Evolutionary conservation across 2,329 filamentous ascomycete species (phyloP).

Genomic region (Penicillium sp.): DNA sequence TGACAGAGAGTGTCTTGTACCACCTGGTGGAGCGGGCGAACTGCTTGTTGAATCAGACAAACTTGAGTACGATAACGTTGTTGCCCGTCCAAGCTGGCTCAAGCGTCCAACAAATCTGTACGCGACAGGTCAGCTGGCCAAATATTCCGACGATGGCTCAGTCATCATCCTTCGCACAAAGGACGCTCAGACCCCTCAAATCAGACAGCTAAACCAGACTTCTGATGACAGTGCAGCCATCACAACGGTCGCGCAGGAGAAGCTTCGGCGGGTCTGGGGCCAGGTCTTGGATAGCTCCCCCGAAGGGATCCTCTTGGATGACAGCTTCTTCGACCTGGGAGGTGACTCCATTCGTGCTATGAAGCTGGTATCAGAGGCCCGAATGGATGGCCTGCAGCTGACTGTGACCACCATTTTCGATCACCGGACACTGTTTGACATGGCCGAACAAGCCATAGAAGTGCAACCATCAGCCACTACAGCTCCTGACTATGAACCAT

Average conservation of each 20-base stretch:
- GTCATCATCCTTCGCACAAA: constrained; percentile 3
- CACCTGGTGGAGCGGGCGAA: constrained; percentile 1
- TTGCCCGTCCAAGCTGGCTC: neutral
- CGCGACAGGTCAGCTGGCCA: constrained; percentile 1
- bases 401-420: constrained; percentile 57
- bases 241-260: constrained; percentile 17
- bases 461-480: neutral
- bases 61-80: too few relatives aligned
- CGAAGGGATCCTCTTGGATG: constrained; percentile 47
- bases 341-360: constrained; percentile 58
- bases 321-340: constrained; percentile 56
- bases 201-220: neutral
- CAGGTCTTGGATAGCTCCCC: constrained; percentile 46
- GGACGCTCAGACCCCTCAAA: neutral
- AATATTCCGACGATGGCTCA: neutral
- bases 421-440: constrained; percentile 23
- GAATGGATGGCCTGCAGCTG: constrained; percentile 48
- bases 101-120: neutral
- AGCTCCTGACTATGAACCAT: neutral
- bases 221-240: neutral
- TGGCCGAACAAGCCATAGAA: constrained; percentile 3
- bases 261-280: constrained; percentile 50
- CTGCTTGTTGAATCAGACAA: neutral
- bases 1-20: neutral
- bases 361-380: constrained; percentile 56